Percentiles rank a stretch among this genome's conserved stretches.
These are phyloP conservation scores for Porphyrellus cyaneotinctus DNA, from an alignment of 768 basidiomycete genomes.

Conservation along the genomic window DNA sequence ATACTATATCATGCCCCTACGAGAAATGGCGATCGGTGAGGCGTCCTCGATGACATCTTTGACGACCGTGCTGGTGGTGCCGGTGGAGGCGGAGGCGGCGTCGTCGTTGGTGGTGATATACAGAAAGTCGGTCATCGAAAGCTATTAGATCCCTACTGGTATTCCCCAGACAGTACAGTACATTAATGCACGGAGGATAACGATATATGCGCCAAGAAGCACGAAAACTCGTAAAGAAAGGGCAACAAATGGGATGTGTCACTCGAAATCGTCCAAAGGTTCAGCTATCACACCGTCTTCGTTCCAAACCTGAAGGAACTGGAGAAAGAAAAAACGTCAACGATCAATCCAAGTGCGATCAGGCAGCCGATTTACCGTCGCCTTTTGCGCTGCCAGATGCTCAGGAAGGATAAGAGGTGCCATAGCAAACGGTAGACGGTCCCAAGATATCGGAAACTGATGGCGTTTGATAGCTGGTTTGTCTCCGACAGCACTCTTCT, in stretches of 20 bases:
- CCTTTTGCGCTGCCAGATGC: conserved; percentile 60
- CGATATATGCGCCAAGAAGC: conserved; percentile 21
- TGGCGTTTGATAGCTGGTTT: conserved; percentile 65
- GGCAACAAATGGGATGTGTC: conserved; percentile 3
- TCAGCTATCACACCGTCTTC: conserved; percentile 74
- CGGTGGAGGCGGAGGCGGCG: no score
- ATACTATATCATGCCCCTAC: no score
- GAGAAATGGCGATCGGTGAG: no score
- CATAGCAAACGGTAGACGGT: conserved; percentile 65
- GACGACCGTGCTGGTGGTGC: no score
- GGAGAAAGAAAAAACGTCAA: conserved; percentile 2
- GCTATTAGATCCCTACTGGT: conserved; percentile 11
- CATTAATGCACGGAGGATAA: conserved; percentile 27
- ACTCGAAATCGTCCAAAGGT: conserved; percentile 46
- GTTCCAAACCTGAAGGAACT: conserved; percentile 80
- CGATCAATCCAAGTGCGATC: neutral
- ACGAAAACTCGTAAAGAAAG: no score
- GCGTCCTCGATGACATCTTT: no score
- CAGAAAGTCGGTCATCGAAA: no score
- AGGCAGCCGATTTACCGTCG: conserved; percentile 46
- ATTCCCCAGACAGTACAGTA: conserved; percentile 22
- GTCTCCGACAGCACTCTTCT: conserved; percentile 89
- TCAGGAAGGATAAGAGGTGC: conserved; percentile 54
- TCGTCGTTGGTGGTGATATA: no score
- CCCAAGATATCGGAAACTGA: conserved; percentile 65